A percentile compares a stretch with the other conserved stretches of the same genome.
Conservation (phyloP, 164 flowering plant genomes). For the Kalanchoe fedtschenkoi region DNA sequence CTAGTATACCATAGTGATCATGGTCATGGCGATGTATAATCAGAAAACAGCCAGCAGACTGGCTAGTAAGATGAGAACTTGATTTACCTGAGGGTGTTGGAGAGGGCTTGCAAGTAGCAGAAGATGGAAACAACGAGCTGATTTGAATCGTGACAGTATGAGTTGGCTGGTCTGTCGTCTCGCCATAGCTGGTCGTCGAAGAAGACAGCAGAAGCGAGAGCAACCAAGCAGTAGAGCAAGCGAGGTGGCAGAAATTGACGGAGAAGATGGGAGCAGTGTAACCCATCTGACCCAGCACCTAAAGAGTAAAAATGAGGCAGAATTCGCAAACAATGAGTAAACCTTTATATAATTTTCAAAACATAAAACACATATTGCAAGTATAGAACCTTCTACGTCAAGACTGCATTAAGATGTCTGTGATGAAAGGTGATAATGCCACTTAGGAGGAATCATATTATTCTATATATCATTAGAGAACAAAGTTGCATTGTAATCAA, state of each 20-base stretch:
- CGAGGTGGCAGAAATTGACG: not conserved
- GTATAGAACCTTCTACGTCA: not conserved
- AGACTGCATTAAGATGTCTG: conserved; percentile 1
- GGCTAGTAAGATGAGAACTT: no score
- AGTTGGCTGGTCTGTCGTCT: not conserved
- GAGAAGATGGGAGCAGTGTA: not conserved
- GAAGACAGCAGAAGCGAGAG: not conserved
- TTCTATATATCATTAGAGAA: not conserved
- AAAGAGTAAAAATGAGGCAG: not conserved
- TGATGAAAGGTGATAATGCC: not conserved
- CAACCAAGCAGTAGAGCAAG: not conserved
- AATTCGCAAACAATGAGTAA: not conserved
- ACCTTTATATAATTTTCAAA: not conserved
- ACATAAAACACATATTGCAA: not conserved
- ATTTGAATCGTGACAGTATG: not conserved
- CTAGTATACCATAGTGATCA: no score
- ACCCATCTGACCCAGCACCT: not conserved
- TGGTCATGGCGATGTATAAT: no score
- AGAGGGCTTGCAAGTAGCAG: conserved; percentile 9
- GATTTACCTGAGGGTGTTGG: not conserved
- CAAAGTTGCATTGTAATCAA: not conserved
- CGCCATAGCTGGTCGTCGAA: not conserved
- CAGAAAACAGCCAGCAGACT: no score
- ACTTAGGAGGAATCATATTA: not conserved
- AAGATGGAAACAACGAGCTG: not conserved